Conservation (phyloP, 2,329 filamentous ascomycete species). For the Monilinia laxa region DNA sequence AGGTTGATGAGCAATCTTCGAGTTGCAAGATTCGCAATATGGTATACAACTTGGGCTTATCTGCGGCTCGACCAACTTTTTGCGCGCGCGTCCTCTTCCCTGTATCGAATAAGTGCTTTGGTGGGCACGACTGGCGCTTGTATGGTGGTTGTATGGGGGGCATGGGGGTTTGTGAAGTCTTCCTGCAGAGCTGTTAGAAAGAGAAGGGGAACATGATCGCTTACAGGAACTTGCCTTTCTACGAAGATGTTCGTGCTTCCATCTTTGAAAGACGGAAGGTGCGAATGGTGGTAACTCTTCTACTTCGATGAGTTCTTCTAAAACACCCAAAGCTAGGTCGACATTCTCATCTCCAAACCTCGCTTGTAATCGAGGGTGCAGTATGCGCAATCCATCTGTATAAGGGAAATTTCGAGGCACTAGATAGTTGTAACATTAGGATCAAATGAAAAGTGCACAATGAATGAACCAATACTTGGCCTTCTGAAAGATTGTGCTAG, state of each 20-base stretch:
- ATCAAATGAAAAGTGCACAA: neutral
- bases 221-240: conserved; percentile 43
- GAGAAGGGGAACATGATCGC: neutral
- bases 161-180: conserved; percentile 48
- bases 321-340: conserved; percentile 46
- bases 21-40: conserved; percentile 19
- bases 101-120: conserved; percentile 42
- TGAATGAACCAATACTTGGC: too few relatives aligned
- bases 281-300: conserved; percentile 48
- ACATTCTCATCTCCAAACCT: conserved; percentile 49
- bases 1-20: conserved; percentile 23
- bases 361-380: conserved; percentile 47
- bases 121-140: conserved; percentile 46
- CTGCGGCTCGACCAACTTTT: conserved; percentile 16
- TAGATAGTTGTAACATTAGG: conserved; percentile 35
- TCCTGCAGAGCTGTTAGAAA: conserved; percentile 23
- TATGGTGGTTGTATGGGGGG: conserved; percentile 50
- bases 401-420: conserved; percentile 50
- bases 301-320: conserved; percentile 50
- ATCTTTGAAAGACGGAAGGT: conserved; percentile 48
- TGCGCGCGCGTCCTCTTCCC: conserved; percentile 33
- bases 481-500: neutral
- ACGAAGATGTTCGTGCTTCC: conserved; percentile 48
- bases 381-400: conserved; percentile 47
- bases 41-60: conserved; percentile 14